phyloP scores from a whole-genome alignment of 73 alveolate species.

The Tetrahymena thermophila region DNA sequence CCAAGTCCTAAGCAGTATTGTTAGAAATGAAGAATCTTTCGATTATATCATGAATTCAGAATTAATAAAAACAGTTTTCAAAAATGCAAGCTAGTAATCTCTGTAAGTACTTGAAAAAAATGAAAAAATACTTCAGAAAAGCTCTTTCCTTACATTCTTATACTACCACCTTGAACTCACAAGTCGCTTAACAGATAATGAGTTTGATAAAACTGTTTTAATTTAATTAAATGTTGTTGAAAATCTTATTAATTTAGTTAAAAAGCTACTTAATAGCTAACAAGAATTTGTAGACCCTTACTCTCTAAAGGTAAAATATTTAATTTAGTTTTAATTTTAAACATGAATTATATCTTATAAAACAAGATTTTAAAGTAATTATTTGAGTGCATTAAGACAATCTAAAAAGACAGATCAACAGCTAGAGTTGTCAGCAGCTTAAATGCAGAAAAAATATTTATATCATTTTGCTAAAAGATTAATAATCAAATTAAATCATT shows the following conservation, averaged over 20 bases:
- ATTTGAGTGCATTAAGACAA: background rate
- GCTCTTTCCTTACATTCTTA: background rate
- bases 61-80: background rate
- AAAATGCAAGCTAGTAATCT: background rate
- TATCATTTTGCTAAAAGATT: background rate
- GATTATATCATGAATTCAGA: background rate
- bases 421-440: background rate
- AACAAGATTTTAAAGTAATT: background rate
- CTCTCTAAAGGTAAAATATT: background rate
- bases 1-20: background rate
- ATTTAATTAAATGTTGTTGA: background rate
- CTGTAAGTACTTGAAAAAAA: background rate
- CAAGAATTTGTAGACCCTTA: background rate
- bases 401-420: background rate
- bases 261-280: background rate
- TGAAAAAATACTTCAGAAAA: background rate
- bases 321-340: too few species aligned
- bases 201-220: background rate
- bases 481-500: background rate
- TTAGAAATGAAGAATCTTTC: background rate
- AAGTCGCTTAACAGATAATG: background rate
- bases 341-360: background rate
- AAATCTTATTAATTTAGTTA: background rate
- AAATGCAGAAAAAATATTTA: background rate
- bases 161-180: background rate